phyloP scores from a whole-genome alignment of 148 eudicot species.

The Camellia japonica region DNA sequence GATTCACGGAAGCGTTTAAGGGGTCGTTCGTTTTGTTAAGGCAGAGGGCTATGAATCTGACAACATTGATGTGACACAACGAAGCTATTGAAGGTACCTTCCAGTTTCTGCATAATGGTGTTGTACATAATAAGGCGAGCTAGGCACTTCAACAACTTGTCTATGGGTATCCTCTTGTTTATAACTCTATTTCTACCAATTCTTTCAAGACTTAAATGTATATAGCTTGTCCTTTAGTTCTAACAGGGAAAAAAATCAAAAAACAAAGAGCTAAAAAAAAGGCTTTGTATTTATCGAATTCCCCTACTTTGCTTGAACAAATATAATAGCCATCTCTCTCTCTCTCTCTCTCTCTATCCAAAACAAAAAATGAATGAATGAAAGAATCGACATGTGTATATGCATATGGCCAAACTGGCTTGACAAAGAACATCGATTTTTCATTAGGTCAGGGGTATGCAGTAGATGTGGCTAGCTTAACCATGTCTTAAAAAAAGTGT shows the following conservation, averaged over 20 bases:
- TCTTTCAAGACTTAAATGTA: background rate
- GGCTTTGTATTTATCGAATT: background rate
- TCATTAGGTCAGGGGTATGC: too few species aligned
- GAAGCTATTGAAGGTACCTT: background rate
- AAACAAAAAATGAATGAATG: too few species aligned
- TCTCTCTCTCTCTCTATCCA: too few species aligned
- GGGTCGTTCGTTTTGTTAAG: conserved; percentile 23
- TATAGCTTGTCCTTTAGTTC: background rate
- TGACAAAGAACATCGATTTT: too few species aligned
- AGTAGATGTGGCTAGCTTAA: too few species aligned
- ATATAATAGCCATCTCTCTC: too few species aligned
- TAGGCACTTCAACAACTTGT: background rate
- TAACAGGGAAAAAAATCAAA: background rate
- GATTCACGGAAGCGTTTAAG: conserved; percentile 35
- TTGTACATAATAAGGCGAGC: background rate
- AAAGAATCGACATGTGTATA: too few species aligned
- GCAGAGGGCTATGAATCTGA: conserved; percentile 29
- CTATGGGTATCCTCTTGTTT: background rate
- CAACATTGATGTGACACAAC: conserved; percentile 1
- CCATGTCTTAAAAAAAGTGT: too few species aligned
- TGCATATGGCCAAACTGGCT: too few species aligned
- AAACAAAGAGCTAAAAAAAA: background rate
- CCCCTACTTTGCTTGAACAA: background rate
- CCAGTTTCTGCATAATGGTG: background rate
- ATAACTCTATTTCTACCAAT: background rate